Base-by-base conservation (phyloP, 1,284 basidiomycete genomes). In the Cutaneotrichosporon arboriforme region DNA sequence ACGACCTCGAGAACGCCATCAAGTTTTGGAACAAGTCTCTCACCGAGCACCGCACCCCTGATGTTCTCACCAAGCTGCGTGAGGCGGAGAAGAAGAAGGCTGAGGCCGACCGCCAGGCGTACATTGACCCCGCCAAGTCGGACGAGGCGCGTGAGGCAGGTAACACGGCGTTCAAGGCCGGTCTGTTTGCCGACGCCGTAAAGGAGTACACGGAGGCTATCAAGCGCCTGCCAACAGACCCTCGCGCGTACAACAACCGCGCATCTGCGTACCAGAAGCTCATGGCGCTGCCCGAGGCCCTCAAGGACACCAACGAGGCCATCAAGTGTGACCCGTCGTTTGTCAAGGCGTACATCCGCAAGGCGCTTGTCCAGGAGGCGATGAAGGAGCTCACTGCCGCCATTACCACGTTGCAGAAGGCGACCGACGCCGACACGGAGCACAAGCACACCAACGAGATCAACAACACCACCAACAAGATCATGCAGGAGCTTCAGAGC, bases 231-330 rank as follows among this genome's bases (percentile, higher is more conserved):
- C 96, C 96, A 39, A 72, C 76, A 33, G 94, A 99, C 69, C 83
- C 96, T 10, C 81, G 87, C 60, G 91, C 89, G 14, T 98, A 96
- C 80, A 97, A 93, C 70, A 99, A 99, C 79, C 86, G 96, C 51
- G 90, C 96, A 15, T 88, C 91, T 31, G 93, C 92, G 18, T 97
- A 97, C 78, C 91, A 88, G 73, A 98, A 98, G 78, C 84, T 99
- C 23, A 82, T 83, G 36, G 96, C 96, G 2, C 77, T 97, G 18
- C 89, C 93, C 10, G 96, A 99, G 74, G 96, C 94, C 1, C 81
- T 98, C 68, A 97, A 97, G 77, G 96, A 99, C 69, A 86, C 85
- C 23, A 85, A 99, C 52, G 84, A 88, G 72, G 93, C 96, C 18
- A 94, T 98, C 79, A 86, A 86, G 75, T 83, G 89, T 44, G 94